Percentiles rank a stretch among this genome's conserved stretches.
Evolutionary conservation across 2,329 filamentous ascomycete genomes (phyloP).

Genomic region (Aspergillus candidus): DNA sequence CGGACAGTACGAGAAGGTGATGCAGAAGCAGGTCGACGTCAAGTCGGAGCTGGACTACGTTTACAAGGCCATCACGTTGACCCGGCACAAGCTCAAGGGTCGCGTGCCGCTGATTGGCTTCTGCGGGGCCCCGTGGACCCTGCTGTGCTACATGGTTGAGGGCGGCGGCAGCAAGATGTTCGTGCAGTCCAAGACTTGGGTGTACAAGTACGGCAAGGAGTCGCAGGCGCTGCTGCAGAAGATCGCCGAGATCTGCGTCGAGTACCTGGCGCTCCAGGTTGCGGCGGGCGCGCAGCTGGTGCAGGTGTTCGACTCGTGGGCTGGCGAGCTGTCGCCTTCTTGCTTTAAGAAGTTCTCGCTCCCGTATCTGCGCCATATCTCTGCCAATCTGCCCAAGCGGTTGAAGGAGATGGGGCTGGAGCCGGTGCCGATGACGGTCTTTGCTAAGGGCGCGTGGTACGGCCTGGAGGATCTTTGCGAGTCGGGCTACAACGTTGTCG

Average conservation of each 20-base stretch:
- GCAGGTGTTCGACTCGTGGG: conserved; percentile 98
- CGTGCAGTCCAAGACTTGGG: conserved; percentile 90
- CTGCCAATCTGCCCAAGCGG: conserved; percentile 67
- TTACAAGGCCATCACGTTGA: conserved; percentile 89
- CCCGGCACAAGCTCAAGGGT: conserved; percentile 77
- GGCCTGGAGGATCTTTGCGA: conserved; percentile 81
- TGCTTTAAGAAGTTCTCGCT: conserved; percentile 80
- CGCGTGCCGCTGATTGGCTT: conserved; percentile 92
- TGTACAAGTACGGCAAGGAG: conserved; percentile 79
- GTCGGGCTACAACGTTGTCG: conserved; percentile 87
- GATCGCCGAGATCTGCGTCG: conserved; percentile 89
- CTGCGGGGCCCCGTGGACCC: conserved; percentile 92
- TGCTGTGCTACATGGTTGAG: conserved; percentile 99
- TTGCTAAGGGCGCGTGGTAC: conserved; percentile 97
- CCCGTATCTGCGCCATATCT: conserved; percentile 80
- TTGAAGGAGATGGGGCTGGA: conserved; percentile 70
- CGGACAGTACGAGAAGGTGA: conserved; percentile 71
- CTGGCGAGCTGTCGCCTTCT: conserved; percentile 79
- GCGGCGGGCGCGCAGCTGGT: conserved; percentile 89
- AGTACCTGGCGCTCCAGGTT: conserved; percentile 88
- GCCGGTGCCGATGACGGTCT: conserved; percentile 91
- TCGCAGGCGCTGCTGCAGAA: conserved; percentile 78
- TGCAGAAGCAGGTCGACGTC: conserved; percentile 76
- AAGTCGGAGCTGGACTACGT: conserved; percentile 83
- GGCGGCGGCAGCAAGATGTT: conserved; percentile 95